Evolutionary conservation across 1,284 basidiomycete genomes (phyloP).

Genomic region (Cutaneotrichosporon cavernicola): DNA sequence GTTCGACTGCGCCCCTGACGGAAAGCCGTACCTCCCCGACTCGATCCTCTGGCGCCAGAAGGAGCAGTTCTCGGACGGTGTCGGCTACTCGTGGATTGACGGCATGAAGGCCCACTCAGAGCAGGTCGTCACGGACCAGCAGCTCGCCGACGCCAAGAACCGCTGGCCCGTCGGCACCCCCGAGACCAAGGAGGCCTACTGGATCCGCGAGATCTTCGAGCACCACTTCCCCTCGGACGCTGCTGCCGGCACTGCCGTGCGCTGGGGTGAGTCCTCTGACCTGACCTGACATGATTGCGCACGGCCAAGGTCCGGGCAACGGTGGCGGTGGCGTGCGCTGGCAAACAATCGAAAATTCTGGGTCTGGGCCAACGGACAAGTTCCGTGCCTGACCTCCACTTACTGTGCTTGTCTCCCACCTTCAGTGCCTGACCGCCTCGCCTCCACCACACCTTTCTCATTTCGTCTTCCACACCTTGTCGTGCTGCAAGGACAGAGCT

Average conservation of each 20-base stretch:
- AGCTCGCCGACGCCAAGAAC: slow-evolving; percentile 70
- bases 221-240: slow-evolving; percentile 78
- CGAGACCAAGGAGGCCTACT: slow-evolving; percentile 97
- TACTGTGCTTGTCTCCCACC: slow-evolving; percentile 11
- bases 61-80: slow-evolving; percentile 99
- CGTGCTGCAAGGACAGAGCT: neutral
- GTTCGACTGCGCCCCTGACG: slow-evolving; percentile 81
- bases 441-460: neutral
- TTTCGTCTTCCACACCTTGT: neutral
- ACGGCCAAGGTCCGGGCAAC: neutral
- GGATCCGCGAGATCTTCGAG: slow-evolving; percentile 92
- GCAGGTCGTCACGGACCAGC: slow-evolving; percentile 72
- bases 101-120: slow-evolving; percentile 92
- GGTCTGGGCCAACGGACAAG: neutral
- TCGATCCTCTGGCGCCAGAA: slow-evolving; percentile 99
- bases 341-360: slow-evolving; percentile 1
- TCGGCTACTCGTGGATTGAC: slow-evolving; percentile 99
- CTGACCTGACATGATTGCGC: neutral
- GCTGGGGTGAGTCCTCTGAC: slow-evolving; percentile 57
- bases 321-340: neutral
- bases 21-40: slow-evolving; percentile 86
- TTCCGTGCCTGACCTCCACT: slow-evolving; percentile 11
- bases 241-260: slow-evolving; percentile 87
- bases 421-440: neutral
- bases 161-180: slow-evolving; percentile 82